These are phyloP conservation scores for Dactylella cylindrospora DNA, from an alignment of 2,329 filamentous ascomycete genomes.

Conservation along the genomic window DNA sequence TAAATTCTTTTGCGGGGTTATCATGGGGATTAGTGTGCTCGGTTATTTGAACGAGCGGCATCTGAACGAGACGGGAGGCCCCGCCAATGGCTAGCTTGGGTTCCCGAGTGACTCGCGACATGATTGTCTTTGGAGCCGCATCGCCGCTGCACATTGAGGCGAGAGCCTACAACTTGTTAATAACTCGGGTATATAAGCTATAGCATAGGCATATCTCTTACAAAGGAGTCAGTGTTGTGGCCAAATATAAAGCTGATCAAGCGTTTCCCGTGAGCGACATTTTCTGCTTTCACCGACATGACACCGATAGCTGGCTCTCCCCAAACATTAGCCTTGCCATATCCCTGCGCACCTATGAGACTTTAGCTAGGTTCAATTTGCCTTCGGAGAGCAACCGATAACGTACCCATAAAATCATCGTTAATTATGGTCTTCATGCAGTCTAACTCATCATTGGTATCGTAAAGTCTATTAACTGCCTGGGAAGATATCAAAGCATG, in stretches of 20 bases:
- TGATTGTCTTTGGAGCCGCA: slow-evolving; percentile 72
- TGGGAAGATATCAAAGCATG: slow-evolving; percentile 83
- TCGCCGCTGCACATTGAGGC: slow-evolving; percentile 86
- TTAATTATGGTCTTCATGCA: slow-evolving; percentile 74
- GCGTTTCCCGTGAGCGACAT: slow-evolving; percentile 66
- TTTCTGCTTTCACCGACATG: slow-evolving; percentile 74
- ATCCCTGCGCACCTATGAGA: slow-evolving; percentile 65
- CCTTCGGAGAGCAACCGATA: too few relatives aligned
- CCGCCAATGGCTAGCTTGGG: slow-evolving; percentile 48
- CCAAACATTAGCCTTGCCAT: slow-evolving; percentile 60
- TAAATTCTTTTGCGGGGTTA: background rate
- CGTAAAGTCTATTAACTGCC: slow-evolving; percentile 80
- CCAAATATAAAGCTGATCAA: slow-evolving; percentile 76
- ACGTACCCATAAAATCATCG: slow-evolving; percentile 80
- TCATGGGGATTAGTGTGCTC: background rate
- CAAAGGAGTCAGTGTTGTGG: slow-evolving; percentile 88
- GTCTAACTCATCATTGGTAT: slow-evolving; percentile 71
- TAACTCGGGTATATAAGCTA: background rate
- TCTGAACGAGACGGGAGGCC: slow-evolving; percentile 22
- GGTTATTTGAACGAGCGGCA: slow-evolving; percentile 9
- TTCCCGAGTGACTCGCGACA: slow-evolving; percentile 67
- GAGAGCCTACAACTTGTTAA: slow-evolving; percentile 65
- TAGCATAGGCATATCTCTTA: slow-evolving; percentile 50
- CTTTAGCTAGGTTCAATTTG: too few relatives aligned
- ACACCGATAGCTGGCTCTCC: slow-evolving; percentile 88